phyloP scores from a whole-genome alignment of 176 grass and related monocot species.

The Eragrostis curvula region DNA sequence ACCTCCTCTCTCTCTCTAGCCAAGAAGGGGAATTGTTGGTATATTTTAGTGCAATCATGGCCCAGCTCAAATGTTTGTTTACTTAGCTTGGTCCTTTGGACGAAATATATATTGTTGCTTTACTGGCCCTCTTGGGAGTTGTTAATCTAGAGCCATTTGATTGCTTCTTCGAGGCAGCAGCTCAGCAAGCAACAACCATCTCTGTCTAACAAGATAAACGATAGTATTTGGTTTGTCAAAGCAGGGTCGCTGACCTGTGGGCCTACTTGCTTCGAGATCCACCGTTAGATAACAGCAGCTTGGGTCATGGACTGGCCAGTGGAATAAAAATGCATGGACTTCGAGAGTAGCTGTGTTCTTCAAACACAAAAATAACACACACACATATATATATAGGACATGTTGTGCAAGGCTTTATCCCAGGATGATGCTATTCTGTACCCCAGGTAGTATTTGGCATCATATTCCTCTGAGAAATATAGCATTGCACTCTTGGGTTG shows the following conservation, averaged over 20 bases:
- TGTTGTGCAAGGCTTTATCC: neutral
- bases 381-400: slow-evolving; percentile 10
- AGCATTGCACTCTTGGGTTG: no score
- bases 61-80: slow-evolving; percentile 30
- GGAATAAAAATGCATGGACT: slow-evolving; percentile 8
- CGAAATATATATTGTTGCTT: slow-evolving; percentile 25
- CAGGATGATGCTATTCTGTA: neutral
- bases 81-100: slow-evolving; percentile 19
- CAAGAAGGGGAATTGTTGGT: neutral
- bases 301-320: neutral
- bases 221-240: neutral
- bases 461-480: neutral
- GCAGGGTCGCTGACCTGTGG: slow-evolving; percentile 4
- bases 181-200: slow-evolving; percentile 16
- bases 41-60: slow-evolving; percentile 48
- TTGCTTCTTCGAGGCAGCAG: slow-evolving; percentile 26
- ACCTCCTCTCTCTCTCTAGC: neutral
- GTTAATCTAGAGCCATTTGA: slow-evolving; percentile 23
- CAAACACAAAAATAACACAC: neutral
- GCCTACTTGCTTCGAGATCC: neutral
- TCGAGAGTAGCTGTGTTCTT: neutral
- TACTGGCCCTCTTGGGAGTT: slow-evolving; percentile 31
- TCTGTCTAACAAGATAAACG: neutral
- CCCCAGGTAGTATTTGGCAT: neutral
- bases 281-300: neutral